Evolutionary conservation across 257 asterid genomes (phyloP), one percentile per base, ranked within the genome.

Genomic region (Gardenia jasminoides): DNA sequence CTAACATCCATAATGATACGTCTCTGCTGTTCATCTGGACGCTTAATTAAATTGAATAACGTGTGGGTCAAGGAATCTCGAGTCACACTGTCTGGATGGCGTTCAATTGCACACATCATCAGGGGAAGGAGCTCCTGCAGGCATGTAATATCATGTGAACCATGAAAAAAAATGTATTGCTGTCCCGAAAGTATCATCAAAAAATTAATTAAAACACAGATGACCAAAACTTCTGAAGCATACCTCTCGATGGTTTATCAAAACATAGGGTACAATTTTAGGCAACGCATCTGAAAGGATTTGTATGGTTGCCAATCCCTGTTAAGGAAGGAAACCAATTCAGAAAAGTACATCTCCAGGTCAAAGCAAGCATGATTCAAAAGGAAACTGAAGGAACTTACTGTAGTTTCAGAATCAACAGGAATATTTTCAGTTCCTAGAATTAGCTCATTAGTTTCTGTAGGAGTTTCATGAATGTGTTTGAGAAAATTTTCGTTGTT

Each of bases 41-140:
- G 99, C 87, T 96, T 96, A 88, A 96, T 96, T 84, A 96, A 88
- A 90, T 96, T 96, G 88, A 96, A 96, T 76, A 96, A 88, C 68
- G 99, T 96, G 86, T 96, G 99, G 82, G 99, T 96, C 93, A 96
- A 85, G 83, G 98, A 96, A 85, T 96, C 99, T 47, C 99, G 92
- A 17, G 91, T 93, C 65, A 83, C 83, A 80, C 94, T 85, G 78
- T 91, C 93, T 76, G 99, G 99, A 76, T 96, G 99, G 70, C 97
- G 99, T 90, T 96, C 99, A 70, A 96, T 96, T 75, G 99, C 93
- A 72, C 98, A 96, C 99, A 96, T 96, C 76, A 96, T 93, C 79
- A 93, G 88, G 85, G 99, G 99, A 85, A 96, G 98, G 76, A 96
- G 98, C 86, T 96, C 98, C 99, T 96, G 83, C 78, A 81, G 72